These are phyloP conservation scores for Candida alai DNA, from an alignment of 805 yeast genomes.

Conservation along the genomic window DNA sequence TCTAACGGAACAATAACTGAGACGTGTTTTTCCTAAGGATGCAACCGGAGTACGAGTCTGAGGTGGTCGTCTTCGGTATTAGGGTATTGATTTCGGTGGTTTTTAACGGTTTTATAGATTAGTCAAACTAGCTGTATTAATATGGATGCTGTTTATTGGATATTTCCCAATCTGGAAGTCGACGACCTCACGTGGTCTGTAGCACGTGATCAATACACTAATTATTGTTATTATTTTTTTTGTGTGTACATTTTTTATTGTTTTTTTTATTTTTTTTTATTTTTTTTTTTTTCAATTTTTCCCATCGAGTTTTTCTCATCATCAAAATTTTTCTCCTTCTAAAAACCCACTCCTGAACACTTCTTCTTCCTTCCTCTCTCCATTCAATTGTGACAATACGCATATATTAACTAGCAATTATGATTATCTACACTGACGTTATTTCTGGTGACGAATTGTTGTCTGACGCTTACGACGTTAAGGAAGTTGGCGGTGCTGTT, in stretches of 20 bases:
- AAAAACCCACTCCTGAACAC: neutral
- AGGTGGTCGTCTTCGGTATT: too few species aligned
- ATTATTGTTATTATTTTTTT: slow-evolving; percentile 5
- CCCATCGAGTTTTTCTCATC: slow-evolving; percentile 2
- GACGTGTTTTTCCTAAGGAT: too few species aligned
- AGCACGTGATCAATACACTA: slow-evolving; percentile 10
- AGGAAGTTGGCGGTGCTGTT: slow-evolving; percentile 83
- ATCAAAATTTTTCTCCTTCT: slow-evolving; percentile 3
- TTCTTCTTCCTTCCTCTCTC: slow-evolving; percentile 2
- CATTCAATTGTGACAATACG: slow-evolving; percentile 4
- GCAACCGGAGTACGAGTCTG: too few species aligned
- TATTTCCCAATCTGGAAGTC: slow-evolving; percentile 12
- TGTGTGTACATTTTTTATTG: neutral
- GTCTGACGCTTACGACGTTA: slow-evolving; percentile 95
- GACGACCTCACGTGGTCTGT: too few species aligned
- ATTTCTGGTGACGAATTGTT: slow-evolving; percentile 92
- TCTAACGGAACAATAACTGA: too few species aligned
- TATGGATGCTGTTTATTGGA: slow-evolving; percentile 12
- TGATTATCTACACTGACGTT: slow-evolving; percentile 59
- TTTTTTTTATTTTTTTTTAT: slow-evolving; percentile 7
- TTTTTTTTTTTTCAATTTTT: slow-evolving; percentile 3
- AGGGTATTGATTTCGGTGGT: too few species aligned
- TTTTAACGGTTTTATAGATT: too few species aligned
- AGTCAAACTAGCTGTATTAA: too few species aligned
- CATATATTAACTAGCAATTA: slow-evolving; percentile 13